These are phyloP conservation scores for Neopestalotiopsis clavispora DNA, from an alignment of 2,329 filamentous ascomycete species.

Conservation along the genomic window DNA sequence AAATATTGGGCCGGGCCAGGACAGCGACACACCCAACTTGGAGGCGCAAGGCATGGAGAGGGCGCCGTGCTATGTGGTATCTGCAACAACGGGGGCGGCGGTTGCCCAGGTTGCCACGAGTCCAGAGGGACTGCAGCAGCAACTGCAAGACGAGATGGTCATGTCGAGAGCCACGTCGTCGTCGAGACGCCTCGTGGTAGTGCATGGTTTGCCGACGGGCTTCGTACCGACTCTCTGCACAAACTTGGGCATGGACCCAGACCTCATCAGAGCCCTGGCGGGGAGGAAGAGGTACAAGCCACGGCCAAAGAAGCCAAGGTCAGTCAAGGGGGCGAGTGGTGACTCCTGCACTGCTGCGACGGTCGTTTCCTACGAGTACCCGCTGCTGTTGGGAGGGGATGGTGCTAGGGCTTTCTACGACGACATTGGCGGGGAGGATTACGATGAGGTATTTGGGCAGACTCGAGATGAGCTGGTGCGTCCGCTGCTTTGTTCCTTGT, in stretches of 20 bases:
- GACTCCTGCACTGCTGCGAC: no score
- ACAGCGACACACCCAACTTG: not conserved
- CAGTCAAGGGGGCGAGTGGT: no score
- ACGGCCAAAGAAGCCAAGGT: slow-evolving; percentile 4
- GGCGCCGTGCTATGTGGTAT: not conserved
- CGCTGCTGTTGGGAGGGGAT: not conserved
- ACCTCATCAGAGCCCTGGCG: slow-evolving; percentile 37
- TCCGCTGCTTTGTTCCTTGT: not conserved
- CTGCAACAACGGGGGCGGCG: not conserved
- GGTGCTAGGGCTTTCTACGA: not conserved
- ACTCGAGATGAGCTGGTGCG: not conserved
- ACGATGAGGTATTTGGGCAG: not conserved
- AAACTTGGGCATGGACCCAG: slow-evolving; percentile 31
- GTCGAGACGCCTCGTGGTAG: slow-evolving; percentile 22
- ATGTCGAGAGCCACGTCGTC: not conserved
- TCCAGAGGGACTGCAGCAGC: not conserved
- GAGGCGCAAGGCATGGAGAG: not conserved
- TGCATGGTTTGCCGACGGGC: slow-evolving; percentile 29
- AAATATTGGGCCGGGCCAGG: not conserved
- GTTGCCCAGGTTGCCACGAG: not conserved
- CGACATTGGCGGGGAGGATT: not conserved
- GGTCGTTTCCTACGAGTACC: not conserved
- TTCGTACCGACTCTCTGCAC: slow-evolving; percentile 30
- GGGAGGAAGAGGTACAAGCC: slow-evolving; percentile 30
- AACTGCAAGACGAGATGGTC: not conserved